Evolutionary conservation across 2,329 filamentous ascomycete species (phyloP).

Genomic region (Emericellopsis cladophorae): DNA sequence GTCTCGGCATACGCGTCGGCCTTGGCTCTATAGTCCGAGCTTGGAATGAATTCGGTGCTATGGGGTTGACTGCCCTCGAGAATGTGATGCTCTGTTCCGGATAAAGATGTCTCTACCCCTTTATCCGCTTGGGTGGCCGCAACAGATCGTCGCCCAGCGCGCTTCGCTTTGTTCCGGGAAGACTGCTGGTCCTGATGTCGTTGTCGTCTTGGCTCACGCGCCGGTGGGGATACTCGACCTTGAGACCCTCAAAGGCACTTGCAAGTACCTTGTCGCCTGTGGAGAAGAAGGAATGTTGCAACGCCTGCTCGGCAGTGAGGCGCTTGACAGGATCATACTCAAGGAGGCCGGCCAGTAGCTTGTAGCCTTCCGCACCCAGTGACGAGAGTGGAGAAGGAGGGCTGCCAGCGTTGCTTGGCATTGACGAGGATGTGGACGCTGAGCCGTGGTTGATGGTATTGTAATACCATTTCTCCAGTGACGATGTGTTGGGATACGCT

Average conservation of each 20-base stretch:
- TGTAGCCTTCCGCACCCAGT: constrained; percentile 66
- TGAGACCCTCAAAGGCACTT: constrained; percentile 85
- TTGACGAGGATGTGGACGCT: constrained; percentile 23
- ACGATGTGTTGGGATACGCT: constrained; percentile 21
- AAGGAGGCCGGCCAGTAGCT: constrained; percentile 67
- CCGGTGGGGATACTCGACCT: constrained; percentile 78
- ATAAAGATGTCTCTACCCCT: constrained; percentile 30
- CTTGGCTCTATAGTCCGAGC: too few relatives aligned
- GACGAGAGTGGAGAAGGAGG: constrained; percentile 33
- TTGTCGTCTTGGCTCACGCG: constrained; percentile 92
- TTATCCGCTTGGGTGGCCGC: constrained; percentile 47
- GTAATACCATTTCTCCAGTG: constrained; percentile 72
- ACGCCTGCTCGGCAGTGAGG: constrained; percentile 73
- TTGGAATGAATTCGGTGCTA: too few relatives aligned
- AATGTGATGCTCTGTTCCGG: not conserved
- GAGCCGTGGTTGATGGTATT: constrained; percentile 49
- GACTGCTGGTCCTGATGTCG: constrained; percentile 79
- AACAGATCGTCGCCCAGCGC: constrained; percentile 76
- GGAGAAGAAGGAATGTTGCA: constrained; percentile 84
- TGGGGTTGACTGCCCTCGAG: too few relatives aligned
- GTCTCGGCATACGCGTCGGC: too few relatives aligned
- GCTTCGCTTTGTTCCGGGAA: constrained; percentile 84
- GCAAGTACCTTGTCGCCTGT: constrained; percentile 59
- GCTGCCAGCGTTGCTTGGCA: not conserved
- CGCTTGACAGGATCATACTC: constrained; percentile 89